Conservation (phyloP, 805 yeast genomes). For the Pichia scutulata region DNA sequence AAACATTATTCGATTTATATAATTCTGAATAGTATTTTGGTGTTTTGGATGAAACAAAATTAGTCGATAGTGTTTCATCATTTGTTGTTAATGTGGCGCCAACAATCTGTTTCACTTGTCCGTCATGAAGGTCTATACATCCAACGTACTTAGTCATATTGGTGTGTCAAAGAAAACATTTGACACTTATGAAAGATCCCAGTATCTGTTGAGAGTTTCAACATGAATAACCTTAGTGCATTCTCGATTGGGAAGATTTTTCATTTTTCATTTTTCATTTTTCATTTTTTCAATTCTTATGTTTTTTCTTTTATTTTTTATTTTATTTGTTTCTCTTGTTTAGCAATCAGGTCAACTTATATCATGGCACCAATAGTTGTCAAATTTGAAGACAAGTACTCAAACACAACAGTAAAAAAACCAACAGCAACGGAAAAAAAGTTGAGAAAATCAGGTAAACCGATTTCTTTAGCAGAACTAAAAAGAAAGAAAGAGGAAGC, state of each 20-base stretch:
- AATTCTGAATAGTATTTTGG: constrained; percentile 68
- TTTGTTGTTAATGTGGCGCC: constrained; percentile 71
- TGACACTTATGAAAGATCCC: too few species aligned
- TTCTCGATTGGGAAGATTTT: neutral
- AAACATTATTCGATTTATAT: constrained; percentile 49
- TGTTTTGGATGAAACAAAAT: constrained; percentile 70
- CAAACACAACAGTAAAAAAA: constrained; percentile 15
- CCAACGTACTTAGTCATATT: constrained; percentile 84
- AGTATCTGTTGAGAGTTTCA: neutral
- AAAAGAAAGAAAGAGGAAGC: constrained; percentile 31
- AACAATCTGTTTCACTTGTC: constrained; percentile 93
- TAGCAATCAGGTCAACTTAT: neutral
- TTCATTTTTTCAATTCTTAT: too few species aligned
- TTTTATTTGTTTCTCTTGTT: neutral
- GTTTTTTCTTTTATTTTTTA: neutral
- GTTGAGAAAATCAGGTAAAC: constrained; percentile 51
- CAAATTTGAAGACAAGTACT: constrained; percentile 34
- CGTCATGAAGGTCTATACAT: constrained; percentile 91
- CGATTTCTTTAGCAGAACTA: constrained; percentile 39
- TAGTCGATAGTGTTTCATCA: constrained; percentile 45
- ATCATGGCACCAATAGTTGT: constrained; percentile 39
- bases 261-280: neutral
- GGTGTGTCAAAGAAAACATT: neutral
- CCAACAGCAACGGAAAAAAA: constrained; percentile 40
- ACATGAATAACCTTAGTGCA: neutral